phyloP scores from a whole-genome alignment of 306 rosid genomes.

The Vigna unguiculata region DNA sequence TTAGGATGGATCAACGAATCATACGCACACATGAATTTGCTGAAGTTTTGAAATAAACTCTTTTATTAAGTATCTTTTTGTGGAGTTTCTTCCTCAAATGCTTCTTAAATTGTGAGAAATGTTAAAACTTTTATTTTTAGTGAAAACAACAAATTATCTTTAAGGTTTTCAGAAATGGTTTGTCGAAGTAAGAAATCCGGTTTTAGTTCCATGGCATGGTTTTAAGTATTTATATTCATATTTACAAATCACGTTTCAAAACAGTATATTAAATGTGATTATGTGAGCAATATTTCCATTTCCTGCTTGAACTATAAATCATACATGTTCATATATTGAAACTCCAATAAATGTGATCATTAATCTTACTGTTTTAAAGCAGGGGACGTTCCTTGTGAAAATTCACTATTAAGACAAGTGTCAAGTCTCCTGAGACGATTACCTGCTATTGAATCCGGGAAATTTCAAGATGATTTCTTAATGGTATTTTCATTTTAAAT shows the following conservation, averaged over 20 bases:
- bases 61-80: not conserved
- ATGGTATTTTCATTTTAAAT: constrained; percentile 58
- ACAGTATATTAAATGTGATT: constrained; percentile 9
- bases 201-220: not conserved
- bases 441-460: constrained; percentile 89
- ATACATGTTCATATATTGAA: constrained; percentile 14
- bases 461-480: constrained; percentile 93
- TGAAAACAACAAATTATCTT: not conserved
- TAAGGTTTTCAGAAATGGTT: not conserved
- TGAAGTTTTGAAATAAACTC: not conserved
- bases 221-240: not conserved
- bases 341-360: constrained; percentile 20
- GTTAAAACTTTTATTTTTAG: not conserved
- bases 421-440: constrained; percentile 91
- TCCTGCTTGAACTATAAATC: constrained; percentile 33
- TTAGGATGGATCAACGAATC: not conserved
- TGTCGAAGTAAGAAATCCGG: not conserved
- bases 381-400: constrained; percentile 91
- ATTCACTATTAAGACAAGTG: constrained; percentile 90
- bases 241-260: constrained; percentile 17
- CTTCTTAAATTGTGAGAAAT: not conserved
- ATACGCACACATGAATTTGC: not conserved
- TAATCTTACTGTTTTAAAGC: constrained; percentile 28
- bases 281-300: constrained; percentile 36
- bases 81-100: not conserved